Evolutionary conservation across 148 eudicot genomes (phyloP).

Genomic region (Tetragonia tetragonoides): DNA sequence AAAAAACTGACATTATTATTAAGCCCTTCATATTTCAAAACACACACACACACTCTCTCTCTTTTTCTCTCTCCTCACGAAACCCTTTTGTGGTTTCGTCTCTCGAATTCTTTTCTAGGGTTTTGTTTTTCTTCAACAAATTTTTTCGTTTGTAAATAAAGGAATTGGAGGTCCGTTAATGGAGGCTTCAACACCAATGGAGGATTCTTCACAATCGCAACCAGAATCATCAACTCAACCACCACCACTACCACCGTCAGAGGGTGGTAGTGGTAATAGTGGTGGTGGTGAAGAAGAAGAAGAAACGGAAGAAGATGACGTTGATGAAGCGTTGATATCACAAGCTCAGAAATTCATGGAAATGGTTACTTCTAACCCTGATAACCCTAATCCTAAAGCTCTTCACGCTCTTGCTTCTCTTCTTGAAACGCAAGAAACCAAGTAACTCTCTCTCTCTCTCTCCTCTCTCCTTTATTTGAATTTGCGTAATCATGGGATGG

Average conservation of each 20-base stretch:
- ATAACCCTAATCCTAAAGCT: constrained; percentile 71
- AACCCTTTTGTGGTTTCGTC: neutral
- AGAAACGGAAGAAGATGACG: constrained; percentile 38
- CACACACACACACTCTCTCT: no score
- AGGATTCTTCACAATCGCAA: neutral
- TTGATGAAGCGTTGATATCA: constrained; percentile 47
- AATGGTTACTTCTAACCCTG: constrained; percentile 55
- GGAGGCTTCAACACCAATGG: constrained; percentile 7
- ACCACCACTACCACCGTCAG: constrained; percentile 5
- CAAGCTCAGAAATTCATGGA: constrained; percentile 74
- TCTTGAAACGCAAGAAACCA: constrained; percentile 78
- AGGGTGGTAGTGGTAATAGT: constrained; percentile 9
- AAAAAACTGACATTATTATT: no score
- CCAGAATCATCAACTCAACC: neutral
- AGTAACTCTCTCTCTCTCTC: constrained; percentile 38
- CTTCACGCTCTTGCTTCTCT: constrained; percentile 84
- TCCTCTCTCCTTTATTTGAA: neutral
- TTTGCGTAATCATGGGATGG: neutral
- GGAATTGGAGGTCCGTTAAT: neutral
- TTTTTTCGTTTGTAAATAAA: neutral
- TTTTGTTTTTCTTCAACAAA: neutral
- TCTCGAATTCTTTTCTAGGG: neutral
- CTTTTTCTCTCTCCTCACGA: no score
- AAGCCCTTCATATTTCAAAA: no score
- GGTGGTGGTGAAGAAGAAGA: constrained; percentile 16